Conservation (phyloP, 73 alveolate species). For the Paramecium pentaurelia region DNA sequence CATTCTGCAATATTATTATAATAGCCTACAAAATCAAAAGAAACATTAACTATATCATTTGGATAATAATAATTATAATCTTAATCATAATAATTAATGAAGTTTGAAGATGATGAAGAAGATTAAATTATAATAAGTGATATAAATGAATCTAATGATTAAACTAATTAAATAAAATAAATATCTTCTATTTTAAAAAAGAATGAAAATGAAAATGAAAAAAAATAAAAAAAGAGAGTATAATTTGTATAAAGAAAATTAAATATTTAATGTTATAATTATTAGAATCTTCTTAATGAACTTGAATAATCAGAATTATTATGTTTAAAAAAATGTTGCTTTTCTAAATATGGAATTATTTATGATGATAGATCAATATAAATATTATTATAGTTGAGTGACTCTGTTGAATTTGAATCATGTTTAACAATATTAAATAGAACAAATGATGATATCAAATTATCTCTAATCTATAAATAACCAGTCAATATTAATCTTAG, state of each 20-base stretch:
- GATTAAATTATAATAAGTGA: background rate
- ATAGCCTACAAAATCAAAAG: background rate
- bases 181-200: background rate
- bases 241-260: background rate
- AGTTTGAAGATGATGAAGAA: background rate
- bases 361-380: background rate
- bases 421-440: background rate
- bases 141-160: background rate
- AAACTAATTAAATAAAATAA: background rate
- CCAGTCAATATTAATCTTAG: background rate
- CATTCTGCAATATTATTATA: background rate
- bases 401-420: background rate
- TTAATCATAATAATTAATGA: background rate
- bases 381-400: background rate
- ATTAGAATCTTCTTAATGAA: background rate
- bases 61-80: background rate
- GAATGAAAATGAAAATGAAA: background rate
- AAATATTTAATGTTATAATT: background rate
- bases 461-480: background rate
- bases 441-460: background rate
- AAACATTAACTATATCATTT: background rate
- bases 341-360: background rate
- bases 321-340: background rate
- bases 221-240: background rate
- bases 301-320: background rate